Evolutionary conservation across 305 asterid genomes (phyloP), one percentile per base, ranked within the genome.

Genomic region (Withania somnifera): DNA sequence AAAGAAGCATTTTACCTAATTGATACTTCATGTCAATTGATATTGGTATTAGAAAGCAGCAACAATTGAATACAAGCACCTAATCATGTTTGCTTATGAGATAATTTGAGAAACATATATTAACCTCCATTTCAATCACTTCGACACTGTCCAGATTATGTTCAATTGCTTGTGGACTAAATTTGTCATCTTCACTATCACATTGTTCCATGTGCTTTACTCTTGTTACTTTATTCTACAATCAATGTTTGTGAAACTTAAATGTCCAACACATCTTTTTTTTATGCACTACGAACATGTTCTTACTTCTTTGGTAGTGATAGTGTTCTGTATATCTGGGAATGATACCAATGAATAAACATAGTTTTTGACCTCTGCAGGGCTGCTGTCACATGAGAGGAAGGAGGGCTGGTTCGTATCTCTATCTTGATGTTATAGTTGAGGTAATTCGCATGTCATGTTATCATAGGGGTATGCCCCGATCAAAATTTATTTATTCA

Each of bases 341-440:
- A 58, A 30, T 64, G 63, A 28, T 45, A 26, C 47, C 22, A 28
- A 51, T 26, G 63, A 51, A 17, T 76, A 76, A 76, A 51, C 63
- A 76, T 83, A 17, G 64, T 26, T 52, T 67, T 58, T 85, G 86
- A 83, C 80, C 88, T 87, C 53, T 85, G 83, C 84, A 94, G 98
- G 99, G 98, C 56, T 94, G 91, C 87, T 88, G 86, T 83, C 98
- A 87, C 84, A 91, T 96, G 63, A 90, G 99, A 88, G 99, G 97
- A 84, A 91, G 98, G 86, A 92, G 96, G 81, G 99, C 98, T 26
- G 98, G 99, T 52, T 94, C 99, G 66, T 91, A 88, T 83, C 89
- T 96, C 85, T 96, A 90, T 88, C 97, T 96, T 84, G 99, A 94
- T 90, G 98, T 89, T 63, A 92, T 90, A 81, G 91, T 96, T 83